A percentile compares a stretch with the other conserved stretches of the same genome.
Conservation (phyloP, 2,329 filamentous ascomycete species). For the Botrytis paeoniae region DNA sequence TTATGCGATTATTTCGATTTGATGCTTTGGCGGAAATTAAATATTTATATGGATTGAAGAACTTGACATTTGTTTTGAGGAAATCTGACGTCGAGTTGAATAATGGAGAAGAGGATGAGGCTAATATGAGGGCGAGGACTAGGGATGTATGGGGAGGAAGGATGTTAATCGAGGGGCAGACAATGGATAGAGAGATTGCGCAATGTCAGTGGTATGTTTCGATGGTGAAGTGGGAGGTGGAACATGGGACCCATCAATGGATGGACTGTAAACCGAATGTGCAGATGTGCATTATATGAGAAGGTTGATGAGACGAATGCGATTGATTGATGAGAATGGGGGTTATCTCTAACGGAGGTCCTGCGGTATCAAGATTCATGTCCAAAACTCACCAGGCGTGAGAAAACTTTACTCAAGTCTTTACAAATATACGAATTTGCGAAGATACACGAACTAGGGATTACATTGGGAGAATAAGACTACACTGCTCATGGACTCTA, state of each 20-base stretch:
- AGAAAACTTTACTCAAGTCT: neutral
- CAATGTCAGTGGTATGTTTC: constrained; percentile 20
- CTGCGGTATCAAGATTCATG: neutral
- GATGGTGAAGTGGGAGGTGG: constrained; percentile 19
- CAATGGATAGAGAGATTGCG: constrained; percentile 9
- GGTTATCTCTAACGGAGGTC: neutral
- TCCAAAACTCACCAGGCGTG: neutral
- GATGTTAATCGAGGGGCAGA: constrained; percentile 9
- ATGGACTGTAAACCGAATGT: constrained; percentile 15
- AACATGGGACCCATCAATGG: constrained; percentile 11
- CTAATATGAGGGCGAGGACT: neutral
- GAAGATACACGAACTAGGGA: neutral
- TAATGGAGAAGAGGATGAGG: constrained; percentile 1
- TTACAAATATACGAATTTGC: neutral
- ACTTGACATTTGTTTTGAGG: constrained; percentile 18
- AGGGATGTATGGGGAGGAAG: neutral
- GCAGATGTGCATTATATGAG: constrained; percentile 22
- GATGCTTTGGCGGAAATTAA: constrained; percentile 20
- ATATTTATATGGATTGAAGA: constrained; percentile 15
- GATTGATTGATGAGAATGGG: neutral
- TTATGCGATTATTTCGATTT: constrained; percentile 20
- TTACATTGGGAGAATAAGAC: neutral
- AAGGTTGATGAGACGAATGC: neutral
- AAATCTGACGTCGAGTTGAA: constrained; percentile 1
- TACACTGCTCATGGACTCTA: neutral